Percentiles rank a stretch among this genome's conserved stretches.
These are phyloP conservation scores for Aspergillus heteromorphus DNA, from an alignment of 495 filamentous ascomycete species.

Conservation along the genomic window DNA sequence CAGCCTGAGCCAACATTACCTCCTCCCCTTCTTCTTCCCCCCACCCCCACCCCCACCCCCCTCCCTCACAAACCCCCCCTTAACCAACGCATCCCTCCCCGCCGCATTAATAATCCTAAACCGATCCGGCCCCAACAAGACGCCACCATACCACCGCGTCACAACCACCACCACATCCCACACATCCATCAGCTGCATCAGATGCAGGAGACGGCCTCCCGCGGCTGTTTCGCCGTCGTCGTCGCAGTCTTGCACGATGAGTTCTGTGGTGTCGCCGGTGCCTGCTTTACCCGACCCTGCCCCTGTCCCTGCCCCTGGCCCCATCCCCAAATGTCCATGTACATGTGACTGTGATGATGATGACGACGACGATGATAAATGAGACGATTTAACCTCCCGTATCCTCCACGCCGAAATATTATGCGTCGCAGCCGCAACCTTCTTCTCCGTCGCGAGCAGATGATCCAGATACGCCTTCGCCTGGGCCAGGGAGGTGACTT, in stretches of 20 bases:
- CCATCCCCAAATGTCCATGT: too few species aligned
- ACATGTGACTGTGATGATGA: too few species aligned
- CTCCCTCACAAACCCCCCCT: constrained; percentile 62
- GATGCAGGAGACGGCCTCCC: constrained; percentile 73
- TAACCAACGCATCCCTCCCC: constrained; percentile 79
- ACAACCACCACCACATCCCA: constrained; percentile 94
- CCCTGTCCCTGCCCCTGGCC: too few species aligned
- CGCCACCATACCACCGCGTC: constrained; percentile 89
- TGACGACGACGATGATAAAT: too few species aligned
- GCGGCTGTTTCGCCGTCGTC: constrained; percentile 97
- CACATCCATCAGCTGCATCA: constrained; percentile 92
- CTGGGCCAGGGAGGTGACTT: constrained; percentile 60
- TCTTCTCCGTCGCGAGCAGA: constrained; percentile 73
- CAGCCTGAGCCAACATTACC: constrained; percentile 24
- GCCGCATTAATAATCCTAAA: constrained; percentile 85
- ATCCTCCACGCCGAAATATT: constrained; percentile 77
- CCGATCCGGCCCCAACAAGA: constrained; percentile 78
- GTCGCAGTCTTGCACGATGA: constrained; percentile 80
- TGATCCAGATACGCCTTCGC: constrained; percentile 65
- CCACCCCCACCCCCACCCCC: constrained; percentile 30
- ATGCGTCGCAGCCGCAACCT: constrained; percentile 78
- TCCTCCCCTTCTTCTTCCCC: constrained; percentile 56
- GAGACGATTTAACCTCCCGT: constrained; percentile 30
- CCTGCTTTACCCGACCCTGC: too few species aligned
- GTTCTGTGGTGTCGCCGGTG: constrained; percentile 41